These are phyloP conservation scores for Lipomyces chichibuensis DNA, from an alignment of 805 yeast genomes.

Conservation along the genomic window DNA sequence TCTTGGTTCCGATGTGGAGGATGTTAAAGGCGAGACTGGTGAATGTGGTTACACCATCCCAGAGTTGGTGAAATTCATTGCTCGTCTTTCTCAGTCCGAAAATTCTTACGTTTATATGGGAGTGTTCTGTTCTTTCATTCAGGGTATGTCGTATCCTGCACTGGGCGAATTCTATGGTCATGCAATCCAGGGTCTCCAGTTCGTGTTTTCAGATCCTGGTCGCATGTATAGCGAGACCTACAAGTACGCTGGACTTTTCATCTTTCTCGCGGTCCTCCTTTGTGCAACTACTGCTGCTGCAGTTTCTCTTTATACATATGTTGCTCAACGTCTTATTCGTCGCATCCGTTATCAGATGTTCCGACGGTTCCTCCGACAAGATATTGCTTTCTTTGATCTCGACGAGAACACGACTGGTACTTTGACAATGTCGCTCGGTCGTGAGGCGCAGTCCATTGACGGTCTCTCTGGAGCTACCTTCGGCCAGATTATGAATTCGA, in stretches of 20 bases:
- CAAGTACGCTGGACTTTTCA: conserved; percentile 47
- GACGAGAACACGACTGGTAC: conserved; percentile 40
- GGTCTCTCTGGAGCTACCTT: conserved; percentile 43
- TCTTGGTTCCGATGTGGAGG: conserved; percentile 7
- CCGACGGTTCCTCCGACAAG: conserved; percentile 39
- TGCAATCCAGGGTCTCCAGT: conserved; percentile 36
- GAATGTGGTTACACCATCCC: conserved; percentile 19
- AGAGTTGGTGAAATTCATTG: conserved; percentile 29
- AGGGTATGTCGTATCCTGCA: conserved; percentile 34
- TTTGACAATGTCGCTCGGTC: conserved; percentile 38
- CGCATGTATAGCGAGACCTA: conserved; percentile 46
- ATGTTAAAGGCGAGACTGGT: background rate
- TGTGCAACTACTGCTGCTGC: conserved; percentile 49
- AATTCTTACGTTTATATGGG: conserved; percentile 23
- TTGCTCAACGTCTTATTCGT: conserved; percentile 36
- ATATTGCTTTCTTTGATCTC: conserved; percentile 40
- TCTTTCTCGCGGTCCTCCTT: conserved; percentile 45
- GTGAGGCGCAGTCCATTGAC: conserved; percentile 40
- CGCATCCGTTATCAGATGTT: conserved; percentile 39
- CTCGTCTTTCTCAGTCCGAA: conserved; percentile 23
- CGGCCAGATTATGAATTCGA: conserved; percentile 43
- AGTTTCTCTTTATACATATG: conserved; percentile 43
- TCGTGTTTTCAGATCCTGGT: conserved; percentile 42
- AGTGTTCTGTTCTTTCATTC: conserved; percentile 30
- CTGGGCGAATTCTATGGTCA: conserved; percentile 35